Conservation (phyloP, 83 land plant genomes). For the Picea mariana region DNA sequence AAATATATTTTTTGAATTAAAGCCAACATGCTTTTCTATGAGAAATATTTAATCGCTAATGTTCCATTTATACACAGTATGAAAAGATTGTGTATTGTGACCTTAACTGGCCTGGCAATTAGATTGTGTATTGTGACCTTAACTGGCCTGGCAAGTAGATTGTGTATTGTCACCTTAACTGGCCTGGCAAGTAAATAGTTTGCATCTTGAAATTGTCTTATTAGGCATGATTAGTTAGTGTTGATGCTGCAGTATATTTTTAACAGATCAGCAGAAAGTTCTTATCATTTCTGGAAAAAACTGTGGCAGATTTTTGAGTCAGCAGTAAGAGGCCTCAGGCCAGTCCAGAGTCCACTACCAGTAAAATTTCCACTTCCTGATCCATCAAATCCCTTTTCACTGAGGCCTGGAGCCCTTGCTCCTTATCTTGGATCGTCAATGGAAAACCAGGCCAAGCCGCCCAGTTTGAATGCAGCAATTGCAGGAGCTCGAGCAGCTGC, state of each 20-base stretch:
- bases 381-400: conserved; percentile 42
- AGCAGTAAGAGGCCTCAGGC: conserved; percentile 60
- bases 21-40: neutral
- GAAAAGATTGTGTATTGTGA: no score
- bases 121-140: no score
- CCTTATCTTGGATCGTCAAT: conserved; percentile 5
- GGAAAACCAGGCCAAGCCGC: conserved; percentile 25
- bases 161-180: no score
- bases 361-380: conserved; percentile 67
- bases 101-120: no score
- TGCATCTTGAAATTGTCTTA: neutral
- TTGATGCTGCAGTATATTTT: neutral
- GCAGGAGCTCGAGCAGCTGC: conserved; percentile 80
- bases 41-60: no score
- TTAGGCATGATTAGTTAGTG: neutral
- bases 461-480: conserved; percentile 47
- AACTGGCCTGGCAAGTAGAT: no score
- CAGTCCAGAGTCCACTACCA: conserved; percentile 52
- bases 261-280: neutral
- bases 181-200: no score
- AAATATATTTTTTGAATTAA: neutral
- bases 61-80: no score
- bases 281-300: neutral
- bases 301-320: conserved; percentile 47
- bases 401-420: conserved; percentile 62